Evolutionary conservation across 257 asterid genomes (phyloP), one percentile per base, ranked within the genome.

Genomic region (Linderniella brevidens): DNA sequence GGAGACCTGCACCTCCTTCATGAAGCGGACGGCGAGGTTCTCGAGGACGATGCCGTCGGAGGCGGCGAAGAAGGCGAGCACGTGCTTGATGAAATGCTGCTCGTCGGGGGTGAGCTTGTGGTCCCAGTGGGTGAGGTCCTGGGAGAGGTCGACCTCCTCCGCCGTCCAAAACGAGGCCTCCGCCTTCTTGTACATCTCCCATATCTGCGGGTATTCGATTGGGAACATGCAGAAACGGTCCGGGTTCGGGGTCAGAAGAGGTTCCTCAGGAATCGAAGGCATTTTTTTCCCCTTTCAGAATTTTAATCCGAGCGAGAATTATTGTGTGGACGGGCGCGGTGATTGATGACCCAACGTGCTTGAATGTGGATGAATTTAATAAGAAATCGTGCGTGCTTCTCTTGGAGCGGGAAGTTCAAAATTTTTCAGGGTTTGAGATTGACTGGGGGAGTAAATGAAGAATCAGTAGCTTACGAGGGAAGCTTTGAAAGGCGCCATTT

Each of bases 141-240:
- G 68, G 0, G 98, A 80, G 7, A 84, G 55, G 56, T 84, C 96
- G 3, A 88, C 98, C 50, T 88, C 97, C 68, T 87, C 97, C 12
- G 84, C 97, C 4, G 97, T 87, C 95, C 97, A 87, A 63, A 87
- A 87, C 10, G 97, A 87, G 9, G 97, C 97, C 44, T 71, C 78
- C 42, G 98, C 96, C 35, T 88, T 88, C 73, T 88, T 88, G 72
- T 88, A 88, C 95, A 84, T 80, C 44, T 88, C 98, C 98, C 98
- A 88, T 37, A 88, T 72, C 49, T 90, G 83, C 0, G 96, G 98
- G 64, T 90, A 90, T 40, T 84, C 78, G 18, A 90, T 78, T 2
- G 98, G 98, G 58, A 90, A 90, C 98, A 90, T 90, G 11, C 94
- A 90, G 73, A 90, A 85, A 0, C 99, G 78, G 25, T 85, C 99